A percentile compares a stretch with the other conserved stretches of the same genome.
phyloP scores from a whole-genome alignment of 495 filamentous ascomycete genomes.

The Sabuloglossum arenarium region DNA sequence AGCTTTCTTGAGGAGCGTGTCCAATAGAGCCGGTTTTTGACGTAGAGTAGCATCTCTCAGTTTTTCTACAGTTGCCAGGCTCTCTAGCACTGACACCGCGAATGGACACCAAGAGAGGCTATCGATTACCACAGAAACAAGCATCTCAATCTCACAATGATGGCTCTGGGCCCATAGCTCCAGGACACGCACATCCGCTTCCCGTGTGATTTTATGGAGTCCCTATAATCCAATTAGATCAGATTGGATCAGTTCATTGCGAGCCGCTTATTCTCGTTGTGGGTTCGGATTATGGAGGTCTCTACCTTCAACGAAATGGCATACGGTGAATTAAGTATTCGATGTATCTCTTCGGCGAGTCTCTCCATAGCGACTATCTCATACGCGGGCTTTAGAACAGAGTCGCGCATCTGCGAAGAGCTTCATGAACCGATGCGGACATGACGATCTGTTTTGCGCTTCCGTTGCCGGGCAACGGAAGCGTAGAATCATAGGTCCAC shows the following conservation, averaged over 20 bases:
- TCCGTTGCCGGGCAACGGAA: not conserved
- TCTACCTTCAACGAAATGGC: constrained; percentile 1
- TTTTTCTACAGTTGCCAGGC: constrained; percentile 14
- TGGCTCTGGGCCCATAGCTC: constrained; percentile 23
- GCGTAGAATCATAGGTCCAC: not conserved
- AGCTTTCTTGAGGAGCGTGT: constrained; percentile 21
- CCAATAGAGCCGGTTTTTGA: constrained; percentile 22
- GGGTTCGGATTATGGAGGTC: not conserved
- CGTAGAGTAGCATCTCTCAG: constrained; percentile 23
- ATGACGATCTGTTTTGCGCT: not conserved
- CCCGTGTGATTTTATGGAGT: not conserved
- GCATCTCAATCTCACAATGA: constrained; percentile 22
- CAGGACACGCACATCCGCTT: not conserved
- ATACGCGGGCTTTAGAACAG: not conserved
- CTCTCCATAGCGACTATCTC: not conserved
- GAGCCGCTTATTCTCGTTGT: too few relatives aligned
- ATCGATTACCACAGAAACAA: constrained; percentile 25
- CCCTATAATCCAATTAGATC: not conserved
- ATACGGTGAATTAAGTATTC: not conserved
- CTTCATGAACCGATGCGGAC: not conserved
- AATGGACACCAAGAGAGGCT: constrained; percentile 22
- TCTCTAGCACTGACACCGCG: constrained; percentile 19
- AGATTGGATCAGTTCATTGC: not conserved
- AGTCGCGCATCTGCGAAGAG: not conserved
- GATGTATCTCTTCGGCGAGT: not conserved